A percentile compares a stretch with the other conserved stretches of the same genome.
Evolutionary conservation across 2,329 filamentous ascomycete genomes (phyloP).

Genomic region (Fusarium redolens): DNA sequence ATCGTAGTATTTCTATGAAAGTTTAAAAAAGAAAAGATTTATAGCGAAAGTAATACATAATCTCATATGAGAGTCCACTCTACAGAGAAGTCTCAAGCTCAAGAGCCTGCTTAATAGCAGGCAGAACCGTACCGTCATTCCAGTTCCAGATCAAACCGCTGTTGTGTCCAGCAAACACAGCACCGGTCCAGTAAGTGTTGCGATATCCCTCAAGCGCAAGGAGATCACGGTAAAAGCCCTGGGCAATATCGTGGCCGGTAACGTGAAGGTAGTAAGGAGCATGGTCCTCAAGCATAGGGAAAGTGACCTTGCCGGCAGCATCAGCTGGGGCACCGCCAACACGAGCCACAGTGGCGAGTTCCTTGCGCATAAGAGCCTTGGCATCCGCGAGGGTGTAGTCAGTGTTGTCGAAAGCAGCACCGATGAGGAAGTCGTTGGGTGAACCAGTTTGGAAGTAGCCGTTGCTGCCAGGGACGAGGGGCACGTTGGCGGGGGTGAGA

Average conservation of each 20-base stretch:
- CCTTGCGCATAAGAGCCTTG: conserved; percentile 10
- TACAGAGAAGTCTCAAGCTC: conserved; percentile 4
- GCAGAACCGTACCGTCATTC: conserved; percentile 32
- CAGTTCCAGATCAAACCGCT: conserved; percentile 36
- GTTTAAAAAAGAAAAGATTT: neutral
- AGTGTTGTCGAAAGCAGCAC: conserved; percentile 1
- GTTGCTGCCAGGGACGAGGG: conserved; percentile 15
- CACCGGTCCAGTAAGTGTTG: conserved; percentile 39
- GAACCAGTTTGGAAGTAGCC: neutral
- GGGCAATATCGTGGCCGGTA: neutral
- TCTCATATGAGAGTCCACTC: neutral
- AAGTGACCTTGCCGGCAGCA: conserved; percentile 1
- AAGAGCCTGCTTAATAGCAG: conserved; percentile 30
- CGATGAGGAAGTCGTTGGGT: conserved; percentile 7
- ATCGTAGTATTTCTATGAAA: neutral
- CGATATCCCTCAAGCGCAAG: conserved; percentile 15
- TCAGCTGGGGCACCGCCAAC: neutral
- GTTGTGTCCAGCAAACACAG: conserved; percentile 36
- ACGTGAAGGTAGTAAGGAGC: conserved; percentile 32
- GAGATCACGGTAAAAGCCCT: conserved; percentile 29
- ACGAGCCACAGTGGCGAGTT: conserved; percentile 15
- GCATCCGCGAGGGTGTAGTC: conserved; percentile 9
- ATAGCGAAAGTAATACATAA: neutral
- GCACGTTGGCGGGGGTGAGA: conserved; percentile 5
- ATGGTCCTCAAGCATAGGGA: conserved; percentile 18